A percentile compares a stretch with the other conserved stretches of the same genome.
phyloP scores from a whole-genome alignment of 2,329 filamentous ascomycete species.

The Pyrenochaeta sp. region DNA sequence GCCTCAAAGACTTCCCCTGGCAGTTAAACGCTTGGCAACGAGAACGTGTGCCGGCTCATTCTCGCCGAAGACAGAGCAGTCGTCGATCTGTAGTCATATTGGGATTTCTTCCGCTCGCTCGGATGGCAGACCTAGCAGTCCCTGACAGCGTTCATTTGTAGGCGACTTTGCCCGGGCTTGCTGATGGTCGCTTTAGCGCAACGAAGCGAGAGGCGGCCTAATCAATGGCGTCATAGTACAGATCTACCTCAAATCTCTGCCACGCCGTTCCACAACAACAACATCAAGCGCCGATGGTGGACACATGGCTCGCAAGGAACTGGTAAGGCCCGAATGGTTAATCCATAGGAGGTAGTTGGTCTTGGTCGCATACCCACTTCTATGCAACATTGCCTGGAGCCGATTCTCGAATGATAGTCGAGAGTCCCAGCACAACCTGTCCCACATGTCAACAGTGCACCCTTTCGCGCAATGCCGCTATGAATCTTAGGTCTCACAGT shows the following conservation, averaged over 20 bases:
- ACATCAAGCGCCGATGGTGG: slow-evolving; percentile 39
- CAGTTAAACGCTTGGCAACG: slow-evolving; percentile 21
- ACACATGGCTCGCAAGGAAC: slow-evolving; percentile 28
- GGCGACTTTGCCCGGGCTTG: slow-evolving; percentile 1
- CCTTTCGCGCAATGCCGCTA: slow-evolving; percentile 10
- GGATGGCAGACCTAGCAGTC: background rate
- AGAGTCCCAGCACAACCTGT: slow-evolving; percentile 32
- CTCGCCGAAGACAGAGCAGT: slow-evolving; percentile 15
- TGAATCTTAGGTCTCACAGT: slow-evolving; percentile 1
- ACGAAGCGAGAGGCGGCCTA: slow-evolving; percentile 26
- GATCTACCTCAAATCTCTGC: slow-evolving; percentile 26
- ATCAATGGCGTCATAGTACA: slow-evolving; percentile 38
- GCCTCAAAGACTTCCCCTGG: slow-evolving; percentile 21
- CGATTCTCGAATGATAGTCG: slow-evolving; percentile 27
- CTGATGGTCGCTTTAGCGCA: slow-evolving; percentile 7
- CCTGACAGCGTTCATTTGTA: slow-evolving; percentile 18
- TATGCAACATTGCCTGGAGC: slow-evolving; percentile 24
- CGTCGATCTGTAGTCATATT: slow-evolving; percentile 16
- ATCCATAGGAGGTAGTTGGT: slow-evolving; percentile 15
- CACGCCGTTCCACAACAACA: slow-evolving; percentile 30
- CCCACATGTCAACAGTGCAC: slow-evolving; percentile 17
- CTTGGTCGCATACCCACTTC: slow-evolving; percentile 30
- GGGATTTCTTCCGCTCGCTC: background rate
- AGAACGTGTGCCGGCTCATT: slow-evolving; percentile 26
- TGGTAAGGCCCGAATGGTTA: slow-evolving; percentile 18